Base-by-base conservation (phyloP, 176 grass and related monocot species). In the Musa itinerans region DNA sequence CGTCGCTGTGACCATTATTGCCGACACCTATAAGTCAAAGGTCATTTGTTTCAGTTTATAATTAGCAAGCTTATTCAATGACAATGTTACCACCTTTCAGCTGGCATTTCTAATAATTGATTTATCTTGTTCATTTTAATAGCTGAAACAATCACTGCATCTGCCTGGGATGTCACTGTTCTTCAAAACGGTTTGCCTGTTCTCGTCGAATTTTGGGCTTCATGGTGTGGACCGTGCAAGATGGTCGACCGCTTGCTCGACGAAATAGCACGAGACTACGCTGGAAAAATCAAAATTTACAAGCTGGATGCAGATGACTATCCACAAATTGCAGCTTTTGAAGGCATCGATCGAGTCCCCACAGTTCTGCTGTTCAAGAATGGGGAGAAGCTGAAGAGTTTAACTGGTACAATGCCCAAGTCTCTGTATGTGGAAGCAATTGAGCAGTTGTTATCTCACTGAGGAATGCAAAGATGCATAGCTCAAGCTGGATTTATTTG, bases 321-420 rank as follows among this genome's bases (percentile, higher is more conserved):
- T 73, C 88, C 88, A 6, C 88, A 89, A 70, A 65, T 86, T 57
- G 88, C 94, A 15, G 81, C 52, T 48, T 81, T 85, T 65, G 82
- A 93, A 65, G 81, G 48, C 54, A 74, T 98, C 0, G 80, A 89
- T 24, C 87, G 80, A 63, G 86, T 98, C 69, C 94, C 94, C 20
- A 91, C 90, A 53, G 88, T 98, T 59, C 68, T 98, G 67, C 66
- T 98, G 78, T 98, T 98, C 78, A 98, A 98, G 85, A 78, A 89
- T 77, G 90, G 94, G 52, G 82, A 93, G 67, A 93, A 89, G 87
- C 67, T 89, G 24, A 80, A 87, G 52, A 87, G 94, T 75, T 87
- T 98, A 29, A 93, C 84, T 22, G 94, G 94, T 21, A 98, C 94
- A 63, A 86, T 98, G 19, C 94, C 90, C 8, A 93, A 87, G 65